phyloP scores from a whole-genome alignment of 2,329 filamentous ascomycete genomes.

The Byssochlamys sp. region DNA sequence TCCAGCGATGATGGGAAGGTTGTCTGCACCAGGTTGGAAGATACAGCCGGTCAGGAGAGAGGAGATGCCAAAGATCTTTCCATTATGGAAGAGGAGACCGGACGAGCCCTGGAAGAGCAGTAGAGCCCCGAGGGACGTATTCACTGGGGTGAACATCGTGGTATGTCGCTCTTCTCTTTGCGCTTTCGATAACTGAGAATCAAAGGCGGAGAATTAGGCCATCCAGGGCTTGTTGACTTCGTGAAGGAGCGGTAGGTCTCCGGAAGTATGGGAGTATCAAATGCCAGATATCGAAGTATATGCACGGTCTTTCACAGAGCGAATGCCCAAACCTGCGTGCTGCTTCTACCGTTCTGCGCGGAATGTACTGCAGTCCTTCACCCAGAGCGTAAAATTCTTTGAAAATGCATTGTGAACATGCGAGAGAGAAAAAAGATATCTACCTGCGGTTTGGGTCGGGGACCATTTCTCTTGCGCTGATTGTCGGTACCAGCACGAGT shows the following conservation, averaged over 20 bases:
- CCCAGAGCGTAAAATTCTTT: neutral
- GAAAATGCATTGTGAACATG: neutral
- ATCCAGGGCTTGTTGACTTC: neutral
- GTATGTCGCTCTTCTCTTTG: neutral
- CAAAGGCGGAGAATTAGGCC: neutral
- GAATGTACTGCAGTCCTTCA: neutral
- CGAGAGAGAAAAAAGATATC: neutral
- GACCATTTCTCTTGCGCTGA: neutral
- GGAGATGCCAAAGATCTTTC: conserved; percentile 43
- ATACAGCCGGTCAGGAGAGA: conserved; percentile 37
- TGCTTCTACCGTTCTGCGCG: neutral
- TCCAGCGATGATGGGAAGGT: conserved; percentile 38
- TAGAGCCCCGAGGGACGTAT: conserved; percentile 43
- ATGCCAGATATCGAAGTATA: neutral
- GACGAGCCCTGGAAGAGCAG: conserved; percentile 44
- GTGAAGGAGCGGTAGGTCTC: neutral
- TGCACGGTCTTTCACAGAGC: neutral
- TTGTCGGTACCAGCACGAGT: neutral
- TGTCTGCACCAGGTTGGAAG: conserved; percentile 31
- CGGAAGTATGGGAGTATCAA: neutral
- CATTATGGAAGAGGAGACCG: conserved; percentile 42
- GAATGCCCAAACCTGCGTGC: neutral
- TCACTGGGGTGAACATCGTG: conserved; percentile 44
- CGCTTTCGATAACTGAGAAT: neutral
- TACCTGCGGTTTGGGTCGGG: neutral